Evolutionary conservation across 768 basidiomycete species (phyloP).

Genomic region (Pleurotus salmoneostramineus): DNA sequence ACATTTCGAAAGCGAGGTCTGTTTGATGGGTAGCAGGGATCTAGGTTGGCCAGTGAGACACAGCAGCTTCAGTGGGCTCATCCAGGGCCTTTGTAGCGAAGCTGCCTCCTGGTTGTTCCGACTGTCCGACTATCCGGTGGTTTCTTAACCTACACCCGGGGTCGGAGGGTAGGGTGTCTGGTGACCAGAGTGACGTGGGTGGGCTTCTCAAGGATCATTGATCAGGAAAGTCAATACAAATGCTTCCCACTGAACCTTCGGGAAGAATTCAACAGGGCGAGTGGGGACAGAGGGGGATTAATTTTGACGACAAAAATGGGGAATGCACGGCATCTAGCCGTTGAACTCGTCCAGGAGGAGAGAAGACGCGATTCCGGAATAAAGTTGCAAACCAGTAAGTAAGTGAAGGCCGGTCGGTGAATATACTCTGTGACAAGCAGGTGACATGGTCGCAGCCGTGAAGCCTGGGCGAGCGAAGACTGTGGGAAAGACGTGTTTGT

Average conservation of each 20-base stretch:
- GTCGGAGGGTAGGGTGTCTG: background rate
- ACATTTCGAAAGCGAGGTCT: background rate
- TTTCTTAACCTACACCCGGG: background rate
- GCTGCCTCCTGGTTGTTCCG: background rate
- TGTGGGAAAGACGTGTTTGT: slow-evolving; percentile 1
- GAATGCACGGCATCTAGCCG: background rate
- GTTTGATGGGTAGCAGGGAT: background rate
- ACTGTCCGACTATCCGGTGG: background rate
- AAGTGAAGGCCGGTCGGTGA: background rate
- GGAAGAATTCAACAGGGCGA: background rate
- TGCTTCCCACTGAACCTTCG: background rate
- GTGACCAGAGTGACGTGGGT: background rate
- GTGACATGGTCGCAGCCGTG: background rate
- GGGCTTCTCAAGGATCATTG: background rate
- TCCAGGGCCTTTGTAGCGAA: slow-evolving; percentile 2
- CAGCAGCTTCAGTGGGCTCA: background rate
- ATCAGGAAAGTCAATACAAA: background rate
- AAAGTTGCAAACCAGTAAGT: slow-evolving; percentile 1
- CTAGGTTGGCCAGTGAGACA: background rate
- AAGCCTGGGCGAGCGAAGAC: background rate
- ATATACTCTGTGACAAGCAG: too few species aligned
- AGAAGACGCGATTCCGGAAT: background rate
- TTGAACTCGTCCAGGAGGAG: background rate
- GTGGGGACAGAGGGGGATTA: background rate
- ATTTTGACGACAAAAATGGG: background rate